These are phyloP conservation scores for Scorias spongiosa DNA, from an alignment of 2,329 filamentous ascomycete genomes.

Conservation along the genomic window DNA sequence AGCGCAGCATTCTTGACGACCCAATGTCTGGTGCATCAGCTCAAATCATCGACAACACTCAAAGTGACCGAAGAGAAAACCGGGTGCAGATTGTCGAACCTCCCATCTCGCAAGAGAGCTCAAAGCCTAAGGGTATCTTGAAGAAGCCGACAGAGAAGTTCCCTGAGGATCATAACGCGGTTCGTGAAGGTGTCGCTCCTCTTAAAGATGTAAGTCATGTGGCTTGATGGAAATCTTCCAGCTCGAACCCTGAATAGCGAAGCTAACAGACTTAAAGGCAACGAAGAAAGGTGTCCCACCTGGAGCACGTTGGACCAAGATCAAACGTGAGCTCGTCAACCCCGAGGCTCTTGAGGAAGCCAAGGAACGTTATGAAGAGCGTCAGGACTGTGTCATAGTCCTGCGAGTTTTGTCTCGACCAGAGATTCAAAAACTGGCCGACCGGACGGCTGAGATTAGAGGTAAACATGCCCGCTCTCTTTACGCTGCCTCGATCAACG, in stretches of 20 bases:
- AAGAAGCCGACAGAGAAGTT: slow-evolving; percentile 71
- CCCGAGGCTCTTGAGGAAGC: slow-evolving; percentile 71
- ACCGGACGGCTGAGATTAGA: slow-evolving; percentile 66
- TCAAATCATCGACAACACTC: slow-evolving; percentile 20
- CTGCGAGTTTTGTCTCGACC: slow-evolving; percentile 73
- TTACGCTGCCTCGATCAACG: background rate
- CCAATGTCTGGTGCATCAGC: slow-evolving; percentile 15
- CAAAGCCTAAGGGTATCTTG: slow-evolving; percentile 68
- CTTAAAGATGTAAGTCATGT: slow-evolving; percentile 50
- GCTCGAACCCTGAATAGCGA: slow-evolving; percentile 3
- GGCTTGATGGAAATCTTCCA: background rate
- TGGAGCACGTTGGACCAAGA: slow-evolving; percentile 84
- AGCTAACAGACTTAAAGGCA: slow-evolving; percentile 11
- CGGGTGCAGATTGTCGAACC: slow-evolving; percentile 53
- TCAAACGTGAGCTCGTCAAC: slow-evolving; percentile 76
- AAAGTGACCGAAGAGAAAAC: slow-evolving; percentile 19
- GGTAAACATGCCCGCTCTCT: slow-evolving; percentile 20
- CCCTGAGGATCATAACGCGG: slow-evolving; percentile 68
- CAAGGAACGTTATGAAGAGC: slow-evolving; percentile 83
- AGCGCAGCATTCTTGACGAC: slow-evolving; percentile 18
- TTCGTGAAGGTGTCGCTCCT: slow-evolving; percentile 84
- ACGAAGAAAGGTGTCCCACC: slow-evolving; percentile 30
- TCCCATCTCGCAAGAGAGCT: slow-evolving; percentile 44
- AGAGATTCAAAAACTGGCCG: slow-evolving; percentile 77
- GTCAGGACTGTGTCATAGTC: slow-evolving; percentile 89